Evolutionary conservation across 148 eudicot genomes (phyloP).

Genomic region (Diospyros kaki): DNA sequence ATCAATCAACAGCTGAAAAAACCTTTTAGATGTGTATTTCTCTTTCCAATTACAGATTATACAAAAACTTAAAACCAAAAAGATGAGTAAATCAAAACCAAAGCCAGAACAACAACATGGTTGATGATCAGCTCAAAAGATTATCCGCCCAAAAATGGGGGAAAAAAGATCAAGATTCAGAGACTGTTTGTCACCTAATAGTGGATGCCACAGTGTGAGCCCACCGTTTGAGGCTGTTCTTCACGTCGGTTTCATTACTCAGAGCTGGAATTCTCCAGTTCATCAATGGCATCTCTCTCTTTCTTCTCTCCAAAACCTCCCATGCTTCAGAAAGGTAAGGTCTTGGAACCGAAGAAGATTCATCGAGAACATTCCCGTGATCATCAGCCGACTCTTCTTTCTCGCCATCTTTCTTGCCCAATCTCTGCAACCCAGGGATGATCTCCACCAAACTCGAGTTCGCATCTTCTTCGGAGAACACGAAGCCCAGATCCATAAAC

Average conservation of each 20-base stretch:
- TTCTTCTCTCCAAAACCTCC: conserved; percentile 23
- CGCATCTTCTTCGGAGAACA: conserved; percentile 42
- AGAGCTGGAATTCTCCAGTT: conserved; percentile 37
- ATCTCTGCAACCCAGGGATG: conserved; percentile 46
- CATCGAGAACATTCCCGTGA: background rate
- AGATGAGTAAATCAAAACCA: no score
- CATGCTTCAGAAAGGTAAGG: conserved; percentile 47
- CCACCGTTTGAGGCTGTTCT: conserved; percentile 41
- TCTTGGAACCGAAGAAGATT: conserved; percentile 13
- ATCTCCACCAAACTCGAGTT: conserved; percentile 34
- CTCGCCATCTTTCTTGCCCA: conserved; percentile 13
- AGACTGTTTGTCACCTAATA: conserved; percentile 9
- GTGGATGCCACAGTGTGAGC: conserved; percentile 50
- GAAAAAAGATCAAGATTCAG: no score
- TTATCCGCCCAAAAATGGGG: no score
- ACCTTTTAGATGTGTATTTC: no score
- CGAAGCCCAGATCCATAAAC: conserved; percentile 54
- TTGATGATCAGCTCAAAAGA: no score
- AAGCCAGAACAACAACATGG: no score
- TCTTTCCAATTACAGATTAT: no score
- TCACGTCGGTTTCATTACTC: conserved; percentile 32
- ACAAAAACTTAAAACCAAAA: no score
- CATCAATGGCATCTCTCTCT: conserved; percentile 14
- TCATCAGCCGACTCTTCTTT: background rate
- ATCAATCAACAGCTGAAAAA: no score